Base-by-base conservation (phyloP, 2,329 filamentous ascomycete species). In the Aspergillus udagawae region DNA sequence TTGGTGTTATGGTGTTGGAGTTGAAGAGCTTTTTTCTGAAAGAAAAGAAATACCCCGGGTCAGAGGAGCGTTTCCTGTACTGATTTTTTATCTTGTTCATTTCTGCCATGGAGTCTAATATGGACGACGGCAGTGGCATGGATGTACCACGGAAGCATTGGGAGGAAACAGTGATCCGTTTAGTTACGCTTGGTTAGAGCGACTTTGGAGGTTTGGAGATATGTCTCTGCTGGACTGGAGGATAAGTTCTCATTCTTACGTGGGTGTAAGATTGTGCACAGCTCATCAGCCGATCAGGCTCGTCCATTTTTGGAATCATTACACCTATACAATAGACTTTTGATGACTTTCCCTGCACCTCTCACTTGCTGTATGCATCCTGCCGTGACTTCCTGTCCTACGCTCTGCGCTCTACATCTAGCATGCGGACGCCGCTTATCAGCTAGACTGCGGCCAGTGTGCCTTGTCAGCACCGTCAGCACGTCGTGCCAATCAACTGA, bases 151-250 rank as follows among this genome's bases (percentile, higher is more conserved):
- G 51, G 49, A 55, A 38, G 27, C 28, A 23, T 17, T 49, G 38
- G 27, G 54, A 57, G 56, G 55, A 56, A 55, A 52, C 60, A 55
- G 58, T 63, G 56, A 44, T 59, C 52, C 53, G 38, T 53, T 50
- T 55, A 25, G 23, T 51, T 52, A 51, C 14, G 14, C 32, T 17
- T 38, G 32, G 32, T n/a, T 38, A 17, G 14, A 17, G 32, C 32
- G 14, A 38, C 32, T 17, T 17, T 17, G 2, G 32, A 35, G 32
- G 32, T 35, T 35, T 35, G 12, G 14, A 35, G 14, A 35, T 14
- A 35, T 17, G 12, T 14, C 32, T 35, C 32, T 38, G 32, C 32
- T 38, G 32, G 32, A 38, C 32, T 38, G 32, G 14, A 38, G 32
- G 32, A 38, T 38, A 2, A 5, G 29, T 14, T 14, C 29, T 32